These are phyloP conservation scores for Candida pseudoviswanathii DNA, from an alignment of 1,139 yeast species.

Conservation along the genomic window DNA sequence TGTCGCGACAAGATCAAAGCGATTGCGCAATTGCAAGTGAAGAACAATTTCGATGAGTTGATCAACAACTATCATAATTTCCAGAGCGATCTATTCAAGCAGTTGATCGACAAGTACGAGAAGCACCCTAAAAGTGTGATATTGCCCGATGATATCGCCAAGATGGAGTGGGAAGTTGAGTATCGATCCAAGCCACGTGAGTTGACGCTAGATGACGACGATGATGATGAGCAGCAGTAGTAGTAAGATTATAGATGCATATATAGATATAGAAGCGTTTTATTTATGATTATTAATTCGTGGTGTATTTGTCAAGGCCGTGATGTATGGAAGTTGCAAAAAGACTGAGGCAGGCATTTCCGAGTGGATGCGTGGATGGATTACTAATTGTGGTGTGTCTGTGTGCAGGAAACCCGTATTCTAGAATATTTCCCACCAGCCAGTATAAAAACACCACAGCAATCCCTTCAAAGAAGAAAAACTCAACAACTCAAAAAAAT, in stretches of 20 bases:
- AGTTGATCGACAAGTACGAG: constrained; percentile 12
- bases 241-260: not conserved
- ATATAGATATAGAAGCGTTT: not conserved
- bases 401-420: not conserved
- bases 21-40: not conserved
- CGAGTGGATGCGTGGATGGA: not conserved
- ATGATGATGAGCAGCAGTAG: too few species aligned
- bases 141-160: constrained; percentile 17
- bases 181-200: constrained; percentile 5
- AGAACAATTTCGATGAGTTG: constrained; percentile 11
- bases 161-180: constrained; percentile 11
- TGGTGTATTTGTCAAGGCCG: not conserved
- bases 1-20: not conserved
- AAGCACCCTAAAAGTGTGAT: constrained; percentile 11
- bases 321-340: not conserved
- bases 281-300: not conserved
- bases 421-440: too few species aligned
- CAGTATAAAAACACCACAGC: not conserved
- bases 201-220: constrained; percentile 1
- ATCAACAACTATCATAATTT: constrained; percentile 7
- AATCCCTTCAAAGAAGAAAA: not conserved
- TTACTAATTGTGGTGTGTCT: not conserved
- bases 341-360: not conserved
- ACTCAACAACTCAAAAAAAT: not conserved
- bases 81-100: constrained; percentile 4